Base-by-base conservation (phyloP, 2,329 filamentous ascomycete species). In the Phialophora expanda region DNA sequence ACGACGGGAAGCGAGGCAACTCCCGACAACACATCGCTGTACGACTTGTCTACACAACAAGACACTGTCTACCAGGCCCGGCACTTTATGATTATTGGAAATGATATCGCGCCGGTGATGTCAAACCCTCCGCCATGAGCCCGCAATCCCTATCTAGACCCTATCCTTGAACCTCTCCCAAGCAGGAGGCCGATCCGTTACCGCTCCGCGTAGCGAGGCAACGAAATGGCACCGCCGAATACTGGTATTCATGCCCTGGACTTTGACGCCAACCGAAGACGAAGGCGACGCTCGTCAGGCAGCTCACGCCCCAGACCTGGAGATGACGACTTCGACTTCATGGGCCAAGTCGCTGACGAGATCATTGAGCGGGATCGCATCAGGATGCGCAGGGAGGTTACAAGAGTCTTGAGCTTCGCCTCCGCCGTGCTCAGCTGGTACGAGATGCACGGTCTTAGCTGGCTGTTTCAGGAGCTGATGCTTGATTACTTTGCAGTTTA, bases 391-490 rank as follows among this genome's bases (percentile, higher is more conserved):
- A 82, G 79, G 70, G 80, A 86, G 70, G 76, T 83, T 7, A 73
- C 83, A 3, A 80, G 86, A 62, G 83, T 86, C 68, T 73, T 82
- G 65, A 86, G 84, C 75, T 89, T 89, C 75, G 77, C 77, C 32
- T 88, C 84, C 83, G 86, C 86, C 41, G 80, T 89, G 62, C 75
- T 89, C 66, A 86, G 82, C 74, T 87, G 86, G 82, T 84, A 76
- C 66, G 57, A 44, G 48, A 38, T 28, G n/a, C 34, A 57, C 56
- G 30, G 14, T 14, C 34, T 26, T 22, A 4, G 5, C 34, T 20
- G 24, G 14, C n/a, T 41, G 26, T 20, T 38, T 3, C 4, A 41
- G 32, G 11, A 54, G 32, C 58, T 54, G n/a, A 61, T 38, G 22
- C 7, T 4, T 44, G 38, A 17, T 11, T 51, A 22, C 32, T 14